Base-by-base conservation (phyloP, 1,139 yeast genomes). In the Geotrichum bryndzae region DNA sequence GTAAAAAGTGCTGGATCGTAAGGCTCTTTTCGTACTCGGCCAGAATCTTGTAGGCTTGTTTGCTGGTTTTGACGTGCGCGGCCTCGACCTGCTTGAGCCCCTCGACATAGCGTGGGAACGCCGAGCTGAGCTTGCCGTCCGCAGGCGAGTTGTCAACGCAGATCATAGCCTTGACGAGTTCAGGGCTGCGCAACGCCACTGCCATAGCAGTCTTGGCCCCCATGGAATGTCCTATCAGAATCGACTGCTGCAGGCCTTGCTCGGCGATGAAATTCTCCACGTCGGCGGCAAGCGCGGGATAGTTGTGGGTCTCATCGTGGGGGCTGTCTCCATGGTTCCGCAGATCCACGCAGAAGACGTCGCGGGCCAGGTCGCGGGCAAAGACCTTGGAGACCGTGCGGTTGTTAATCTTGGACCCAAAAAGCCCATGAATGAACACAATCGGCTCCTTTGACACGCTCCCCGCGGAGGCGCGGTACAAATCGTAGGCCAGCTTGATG, bases 201-300 rank as follows among this genome's bases (percentile, higher is more conserved):
- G 94, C 90, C 98, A 94, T 92, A 3, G 88, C 97, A 0, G 92
- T 82, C 70, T 94, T 92, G 10, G 97, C 98, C 4, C 99, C 99
- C 97, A 94, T 90, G 0, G 97, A 91, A 73, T 92, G 98, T 0
- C 99, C 99, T 31, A 94, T 79, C 29, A 94, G 67, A 18, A 90
- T 83, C 0, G 95, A 88, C 54, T 80, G 76, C 35, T 77, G 76
- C 13, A 85, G 63, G 1, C 63, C 67, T n/a, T 83, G 79, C 7
- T 80, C 82, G 1, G 70, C 69, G n/a, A 91, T 80, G 72, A 91
- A 94, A 41, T 75, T 70, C 69, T 86, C 91, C 27, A 94, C 91
- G 73, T 94, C 99, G 0, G 89, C 87, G 0, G 97, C 87, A 76
- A 94, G 78, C 1, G 92, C 78, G 0, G 89, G 87, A 73, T 92